These are phyloP conservation scores for Oryza meridionalis DNA, from an alignment of 176 grass and related monocot species.

Conservation along the genomic window DNA sequence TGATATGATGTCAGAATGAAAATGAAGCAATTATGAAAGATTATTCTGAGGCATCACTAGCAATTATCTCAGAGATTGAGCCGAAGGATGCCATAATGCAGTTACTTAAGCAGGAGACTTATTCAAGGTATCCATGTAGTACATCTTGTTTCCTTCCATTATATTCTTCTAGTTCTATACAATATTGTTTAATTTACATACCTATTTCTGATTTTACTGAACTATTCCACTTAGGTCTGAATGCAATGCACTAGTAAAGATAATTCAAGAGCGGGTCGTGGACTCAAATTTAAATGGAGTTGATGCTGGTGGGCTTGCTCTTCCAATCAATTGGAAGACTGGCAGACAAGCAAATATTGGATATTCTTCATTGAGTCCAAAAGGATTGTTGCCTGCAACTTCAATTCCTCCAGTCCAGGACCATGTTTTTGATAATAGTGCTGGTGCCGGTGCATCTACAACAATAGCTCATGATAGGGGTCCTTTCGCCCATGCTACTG, in stretches of 20 bases:
- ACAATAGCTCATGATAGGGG: conserved; percentile 26
- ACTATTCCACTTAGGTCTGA: conserved; percentile 56
- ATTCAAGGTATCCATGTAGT: conserved; percentile 68
- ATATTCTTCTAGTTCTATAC: conserved; percentile 14
- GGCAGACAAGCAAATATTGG: conserved; percentile 27
- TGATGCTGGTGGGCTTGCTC: conserved; percentile 30
- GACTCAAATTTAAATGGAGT: conserved; percentile 49
- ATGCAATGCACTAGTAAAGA: conserved; percentile 61
- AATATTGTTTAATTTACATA: neutral
- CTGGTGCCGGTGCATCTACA: conserved; percentile 40
- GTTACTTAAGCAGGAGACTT: conserved; percentile 81
- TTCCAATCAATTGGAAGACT: conserved; percentile 40
- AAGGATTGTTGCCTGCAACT: conserved; percentile 45
- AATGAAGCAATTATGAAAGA: conserved; percentile 47
- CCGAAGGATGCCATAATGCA: conserved; percentile 79
- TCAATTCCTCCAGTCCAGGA: conserved; percentile 21
- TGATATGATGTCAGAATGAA: conserved; percentile 39
- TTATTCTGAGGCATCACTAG: conserved; percentile 56
- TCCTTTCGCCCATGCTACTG: conserved; percentile 40
- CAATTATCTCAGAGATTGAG: conserved; percentile 76
- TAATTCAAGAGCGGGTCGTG: conserved; percentile 84
- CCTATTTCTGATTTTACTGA: neutral
- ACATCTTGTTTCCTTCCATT: neutral
- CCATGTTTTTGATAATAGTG: conserved; percentile 41
- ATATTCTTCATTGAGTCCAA: conserved; percentile 50